Evolutionary conservation across 2,329 filamentous ascomycete species (phyloP), one percentile per base, ranked within the genome.

Genomic region (Pyrenophora teres): DNA sequence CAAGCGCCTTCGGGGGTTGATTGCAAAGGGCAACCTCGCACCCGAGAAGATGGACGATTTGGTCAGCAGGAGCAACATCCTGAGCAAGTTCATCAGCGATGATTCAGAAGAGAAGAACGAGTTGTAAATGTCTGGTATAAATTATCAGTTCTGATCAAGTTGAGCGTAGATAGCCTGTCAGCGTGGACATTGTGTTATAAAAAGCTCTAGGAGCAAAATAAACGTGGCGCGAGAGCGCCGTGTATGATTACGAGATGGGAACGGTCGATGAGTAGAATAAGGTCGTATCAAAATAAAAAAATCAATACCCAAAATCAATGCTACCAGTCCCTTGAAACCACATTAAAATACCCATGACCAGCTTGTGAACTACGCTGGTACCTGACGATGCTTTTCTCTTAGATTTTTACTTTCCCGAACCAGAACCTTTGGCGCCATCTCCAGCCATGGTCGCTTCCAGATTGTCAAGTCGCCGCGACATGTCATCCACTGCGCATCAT

Each of bases 21-120:
- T 97, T 57, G 83, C 84, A 77, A 96, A 96, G 85, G 91, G 92
- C 57, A 90, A 90, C 55, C 81, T 97, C 42, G 89, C 89, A 4
- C 86, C 86, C 21, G 81, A 88, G 75, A 97, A 97, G 87, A 74
- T 91, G 37, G 93, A 97, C 70, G 92, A 97, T 77, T 77, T 97
- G 60, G 86, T 87, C 53, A 86, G 82, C 76, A 90, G 95, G 79
- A 88, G 86, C 75, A 97, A 97, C 79, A 90, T 97, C 62, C 81
- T 97, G 53, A 84, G 83, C 72, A 87, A 84, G 75, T 97, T 97
- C 74, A 75, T 81, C 58, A 81, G 83, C 64, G 78, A 80, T 69
- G 70, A 78, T 56, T 74, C 80, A 69, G 71, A 78, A 56, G 75
- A 76, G 61, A 91, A 91, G 82, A 87, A 88, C 68, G 85, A 91